Evolutionary conservation across 164 flowering plant genomes (phyloP).

Genomic region (Magnolia sinica): DNA sequence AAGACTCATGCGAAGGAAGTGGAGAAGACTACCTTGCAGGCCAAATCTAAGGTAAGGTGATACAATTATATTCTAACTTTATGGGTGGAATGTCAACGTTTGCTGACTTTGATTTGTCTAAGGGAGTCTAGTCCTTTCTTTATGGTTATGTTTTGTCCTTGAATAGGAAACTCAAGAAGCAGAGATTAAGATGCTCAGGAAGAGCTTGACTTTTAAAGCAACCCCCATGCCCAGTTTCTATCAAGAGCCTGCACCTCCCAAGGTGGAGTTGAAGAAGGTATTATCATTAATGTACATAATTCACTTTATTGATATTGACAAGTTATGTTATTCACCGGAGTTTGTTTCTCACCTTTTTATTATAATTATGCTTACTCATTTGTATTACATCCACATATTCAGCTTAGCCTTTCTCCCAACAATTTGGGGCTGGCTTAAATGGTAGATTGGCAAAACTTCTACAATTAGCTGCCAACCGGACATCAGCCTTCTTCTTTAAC

Average conservation of each 20-base stretch:
- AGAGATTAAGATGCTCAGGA: slow-evolving; percentile 75
- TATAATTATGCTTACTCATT: background rate
- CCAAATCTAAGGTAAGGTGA: slow-evolving; percentile 94
- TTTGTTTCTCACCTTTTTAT: background rate
- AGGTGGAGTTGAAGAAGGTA: slow-evolving; percentile 85
- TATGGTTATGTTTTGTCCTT: background rate
- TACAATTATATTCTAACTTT: background rate
- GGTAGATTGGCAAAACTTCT: no score
- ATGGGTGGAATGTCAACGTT: background rate
- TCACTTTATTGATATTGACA: background rate
- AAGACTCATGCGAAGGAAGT: slow-evolving; percentile 78
- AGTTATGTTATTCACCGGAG: background rate
- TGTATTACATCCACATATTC: no score
- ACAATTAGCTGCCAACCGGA: no score
- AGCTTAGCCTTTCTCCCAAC: no score
- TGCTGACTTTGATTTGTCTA: background rate
- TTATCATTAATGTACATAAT: background rate
- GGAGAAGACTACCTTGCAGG: slow-evolving; percentile 76
- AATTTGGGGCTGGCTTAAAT: no score
- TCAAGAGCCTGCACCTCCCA: slow-evolving; percentile 84
- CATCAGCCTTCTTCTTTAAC: no score
- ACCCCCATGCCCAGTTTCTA: slow-evolving; percentile 96
- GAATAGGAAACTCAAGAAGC: slow-evolving; percentile 84
- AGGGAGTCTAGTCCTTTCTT: background rate
- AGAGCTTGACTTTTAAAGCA: slow-evolving; percentile 83